Base-by-base conservation (phyloP, 352 stramenopile genomes). In the Thraustotheca clavata region DNA sequence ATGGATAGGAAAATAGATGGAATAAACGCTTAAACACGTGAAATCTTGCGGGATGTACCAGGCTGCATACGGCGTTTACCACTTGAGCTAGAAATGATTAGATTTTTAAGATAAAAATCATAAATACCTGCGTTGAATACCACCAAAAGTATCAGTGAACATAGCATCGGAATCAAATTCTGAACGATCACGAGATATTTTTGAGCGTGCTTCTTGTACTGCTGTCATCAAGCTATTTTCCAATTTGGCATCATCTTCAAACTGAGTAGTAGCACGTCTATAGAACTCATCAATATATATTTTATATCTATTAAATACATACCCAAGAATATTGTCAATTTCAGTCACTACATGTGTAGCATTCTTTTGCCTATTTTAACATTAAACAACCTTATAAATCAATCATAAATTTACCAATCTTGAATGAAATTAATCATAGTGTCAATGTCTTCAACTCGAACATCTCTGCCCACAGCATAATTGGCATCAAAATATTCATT, bases 401-500 rank as follows among this genome's bases (percentile, higher is more conserved):
- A 9, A 52, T 41, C 20, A 60, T 16, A 62, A 62, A 9, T 69
- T 20, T 50, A 81, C 88, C 89, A 97, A 63, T 76, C 80, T 3
- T 60, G 77, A 29, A 97, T 81, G 70, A 94, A 95, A 39, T 84
- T 67, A 41, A 94, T 95, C 87, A 97, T 96, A 40, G 68, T 73
- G 39, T 88, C 84, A 55, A 97, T 86, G 67, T 96, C 87, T 11
- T 81, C 77, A 62, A 86, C 59, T 60, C 87, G 77, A 11, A 89
- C 92, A 66, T 96, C 89, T 20, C 89, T 83, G n/a, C 84, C 88
- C 18, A 95, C 80, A 0, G 87, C 87, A 67, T 92, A 94, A 65
- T 94, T 96, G 50, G 94, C 80, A 34, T 90, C 73, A 16, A 94
- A 83, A 18, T 73, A 73, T 26, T 83, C 72, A 36, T 73, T 86